phyloP scores from a whole-genome alignment of 192 early-diverging fungal species.

The Entomortierella parvispora region DNA sequence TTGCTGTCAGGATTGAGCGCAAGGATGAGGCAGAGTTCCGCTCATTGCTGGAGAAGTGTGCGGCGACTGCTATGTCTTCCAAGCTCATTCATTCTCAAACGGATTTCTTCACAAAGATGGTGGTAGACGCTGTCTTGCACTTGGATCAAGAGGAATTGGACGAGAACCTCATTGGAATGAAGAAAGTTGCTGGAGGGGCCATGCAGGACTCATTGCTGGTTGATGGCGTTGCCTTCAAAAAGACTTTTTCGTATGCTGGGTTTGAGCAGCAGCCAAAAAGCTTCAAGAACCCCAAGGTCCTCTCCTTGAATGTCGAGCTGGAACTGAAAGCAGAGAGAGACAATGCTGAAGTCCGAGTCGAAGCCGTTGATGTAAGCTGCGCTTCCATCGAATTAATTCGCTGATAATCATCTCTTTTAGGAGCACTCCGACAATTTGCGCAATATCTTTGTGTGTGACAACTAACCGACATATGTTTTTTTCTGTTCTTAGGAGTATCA shows the following conservation, averaged over 20 bases:
- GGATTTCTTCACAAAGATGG: constrained; percentile 98
- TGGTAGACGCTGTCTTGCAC: constrained; percentile 94
- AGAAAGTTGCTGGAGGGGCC: constrained; percentile 96
- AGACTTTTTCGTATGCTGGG: constrained; percentile 98
- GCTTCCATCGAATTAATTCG: no score
- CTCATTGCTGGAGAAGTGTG: constrained; percentile 92
- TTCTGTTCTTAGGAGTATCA: constrained; percentile 98
- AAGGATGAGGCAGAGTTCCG: constrained; percentile 88
- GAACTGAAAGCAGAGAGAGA: constrained; percentile 99
- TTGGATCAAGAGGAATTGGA: constrained; percentile 97
- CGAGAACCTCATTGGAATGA: constrained; percentile 98
- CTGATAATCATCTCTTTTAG: neutral
- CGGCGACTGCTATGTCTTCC: constrained; percentile 97
- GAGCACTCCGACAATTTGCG: no score
- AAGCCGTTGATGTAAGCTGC: constrained; percentile 80
- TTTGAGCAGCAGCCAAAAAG: constrained; percentile 99
- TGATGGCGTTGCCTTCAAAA: constrained; percentile 99
- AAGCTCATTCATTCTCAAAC: constrained; percentile 97
- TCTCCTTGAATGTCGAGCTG: constrained; percentile 96
- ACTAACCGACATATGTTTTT: no score
- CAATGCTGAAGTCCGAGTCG: constrained; percentile 98
- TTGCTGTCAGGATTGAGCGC: constrained; percentile 87
- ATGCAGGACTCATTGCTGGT: constrained; percentile 97
- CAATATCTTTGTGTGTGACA: no score
- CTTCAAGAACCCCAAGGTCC: constrained; percentile 90